Percentiles rank a stretch among this genome's conserved stretches.
Conservation (phyloP, 2,329 filamentous ascomycete species). For the Corynespora cassiicola region DNA sequence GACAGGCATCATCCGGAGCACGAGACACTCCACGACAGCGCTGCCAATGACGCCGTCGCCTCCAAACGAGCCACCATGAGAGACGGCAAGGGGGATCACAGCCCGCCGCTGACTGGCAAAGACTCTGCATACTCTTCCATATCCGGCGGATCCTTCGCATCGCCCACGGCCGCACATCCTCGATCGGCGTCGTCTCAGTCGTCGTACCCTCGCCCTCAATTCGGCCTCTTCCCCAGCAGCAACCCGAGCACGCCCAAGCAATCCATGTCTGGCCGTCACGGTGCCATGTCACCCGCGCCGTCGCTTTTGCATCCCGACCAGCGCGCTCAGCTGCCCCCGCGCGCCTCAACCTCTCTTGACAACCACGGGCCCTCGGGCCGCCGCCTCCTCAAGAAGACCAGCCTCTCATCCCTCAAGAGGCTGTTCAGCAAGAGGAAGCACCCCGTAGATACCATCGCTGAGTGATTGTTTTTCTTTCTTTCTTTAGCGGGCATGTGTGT, state of each 20-base stretch:
- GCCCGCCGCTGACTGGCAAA: conserved; percentile 42
- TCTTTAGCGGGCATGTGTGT: conserved; percentile 26
- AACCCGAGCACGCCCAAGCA: conserved; percentile 38
- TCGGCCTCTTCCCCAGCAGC: conserved; percentile 42
- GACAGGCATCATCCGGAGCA: conserved; percentile 20
- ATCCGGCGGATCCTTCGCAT: conserved; percentile 40
- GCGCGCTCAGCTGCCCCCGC: conserved; percentile 23
- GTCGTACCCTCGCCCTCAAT: conserved; percentile 39
- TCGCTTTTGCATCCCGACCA: conserved; percentile 22
- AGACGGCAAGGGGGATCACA: conserved; percentile 23
- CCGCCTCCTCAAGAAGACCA: conserved; percentile 38
- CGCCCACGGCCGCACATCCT: conserved; percentile 29
- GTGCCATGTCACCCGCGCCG: conserved; percentile 29
- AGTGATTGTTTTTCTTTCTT: conserved; percentile 26
- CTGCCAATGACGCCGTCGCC: conserved; percentile 14
- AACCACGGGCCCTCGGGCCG: conserved; percentile 23
- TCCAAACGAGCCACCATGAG: conserved; percentile 4
- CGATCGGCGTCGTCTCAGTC: conserved; percentile 38
- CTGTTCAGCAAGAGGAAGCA: conserved; percentile 45
- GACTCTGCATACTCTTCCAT: conserved; percentile 49
- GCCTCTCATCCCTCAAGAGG: conserved; percentile 42
- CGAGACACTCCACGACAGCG: conserved; percentile 15
- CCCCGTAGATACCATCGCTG: conserved; percentile 40
- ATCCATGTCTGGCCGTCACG: conserved; percentile 35
- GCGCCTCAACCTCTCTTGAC: conserved; percentile 38